A percentile compares a stretch with the other conserved stretches of the same genome.
These are phyloP conservation scores for Penicillium oxalicum DNA, from an alignment of 2,329 filamentous ascomycete genomes.

Conservation along the genomic window DNA sequence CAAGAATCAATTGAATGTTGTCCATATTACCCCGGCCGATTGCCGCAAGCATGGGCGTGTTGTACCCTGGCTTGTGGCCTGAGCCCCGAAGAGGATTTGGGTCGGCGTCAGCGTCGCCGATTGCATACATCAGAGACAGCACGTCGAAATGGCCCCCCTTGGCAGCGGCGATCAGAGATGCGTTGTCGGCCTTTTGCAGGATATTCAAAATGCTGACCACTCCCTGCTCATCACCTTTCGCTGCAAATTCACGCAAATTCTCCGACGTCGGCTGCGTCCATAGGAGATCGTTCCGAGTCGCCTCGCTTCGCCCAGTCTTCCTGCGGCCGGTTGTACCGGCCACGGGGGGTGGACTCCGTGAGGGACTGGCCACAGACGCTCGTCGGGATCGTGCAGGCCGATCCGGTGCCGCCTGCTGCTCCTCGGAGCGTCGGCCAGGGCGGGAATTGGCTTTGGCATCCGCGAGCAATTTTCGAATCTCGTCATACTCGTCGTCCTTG, in stretches of 20 bases:
- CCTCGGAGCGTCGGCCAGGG: slow-evolving; percentile 40
- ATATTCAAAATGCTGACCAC: slow-evolving; percentile 47
- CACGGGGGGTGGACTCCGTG: slow-evolving; percentile 38
- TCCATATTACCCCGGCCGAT: slow-evolving; percentile 84
- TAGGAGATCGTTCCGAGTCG: slow-evolving; percentile 45
- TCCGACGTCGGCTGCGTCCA: slow-evolving; percentile 48
- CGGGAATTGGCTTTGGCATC: slow-evolving; percentile 56
- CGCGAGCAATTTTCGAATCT: slow-evolving; percentile 65
- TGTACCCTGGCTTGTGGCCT: slow-evolving; percentile 60
- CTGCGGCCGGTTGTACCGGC: slow-evolving; percentile 30
- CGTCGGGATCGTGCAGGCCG: slow-evolving; percentile 39
- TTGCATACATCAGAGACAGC: slow-evolving; percentile 67
- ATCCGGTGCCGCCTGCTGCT: slow-evolving; percentile 34
- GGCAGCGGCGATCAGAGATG: slow-evolving; percentile 84
- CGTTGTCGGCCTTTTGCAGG: slow-evolving; percentile 61
- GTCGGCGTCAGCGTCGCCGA: slow-evolving; percentile 62
- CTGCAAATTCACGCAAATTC: slow-evolving; percentile 45
- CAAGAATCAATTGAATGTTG: slow-evolving; percentile 73
- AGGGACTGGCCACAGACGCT: slow-evolving; percentile 40
- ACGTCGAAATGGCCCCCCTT: slow-evolving; percentile 86
- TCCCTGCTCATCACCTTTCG: slow-evolving; percentile 45
- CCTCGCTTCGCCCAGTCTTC: slow-evolving; percentile 46
- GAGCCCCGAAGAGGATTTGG: slow-evolving; percentile 55
- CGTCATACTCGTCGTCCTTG: slow-evolving; percentile 61
- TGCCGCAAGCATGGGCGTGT: slow-evolving; percentile 88